A percentile compares a stretch with the other conserved stretches of the same genome.
Conservation (phyloP, 352 stramenopile genomes). For the Globisporangium okanoganense region DNA sequence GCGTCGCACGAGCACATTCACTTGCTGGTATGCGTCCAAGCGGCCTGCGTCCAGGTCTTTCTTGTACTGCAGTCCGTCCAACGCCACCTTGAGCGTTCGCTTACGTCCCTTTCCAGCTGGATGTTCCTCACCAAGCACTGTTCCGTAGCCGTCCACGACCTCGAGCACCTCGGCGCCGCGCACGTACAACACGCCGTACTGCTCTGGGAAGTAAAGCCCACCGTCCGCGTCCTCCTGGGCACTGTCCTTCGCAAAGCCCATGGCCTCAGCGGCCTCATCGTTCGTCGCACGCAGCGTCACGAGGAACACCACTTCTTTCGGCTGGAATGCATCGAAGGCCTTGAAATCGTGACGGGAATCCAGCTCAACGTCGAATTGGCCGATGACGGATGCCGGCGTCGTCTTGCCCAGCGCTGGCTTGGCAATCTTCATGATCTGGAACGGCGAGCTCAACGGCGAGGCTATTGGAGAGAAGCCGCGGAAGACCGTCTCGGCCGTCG, state of each 20-base stretch:
- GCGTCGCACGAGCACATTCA: constrained; percentile 93
- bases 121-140: constrained; percentile 36
- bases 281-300: constrained; percentile 69
- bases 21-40: constrained; percentile 76
- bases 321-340: constrained; percentile 87
- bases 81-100: constrained; percentile 83
- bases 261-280: constrained; percentile 64
- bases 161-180: constrained; percentile 80
- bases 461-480: constrained; percentile 44
- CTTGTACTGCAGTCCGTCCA: constrained; percentile 95
- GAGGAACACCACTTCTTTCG: constrained; percentile 95
- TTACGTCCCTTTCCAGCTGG: constrained; percentile 48
- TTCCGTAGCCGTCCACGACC: constrained; percentile 79
- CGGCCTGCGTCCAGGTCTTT: constrained; percentile 68
- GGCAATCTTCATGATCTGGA: constrained; percentile 78
- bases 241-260: constrained; percentile 41
- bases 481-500: constrained; percentile 51
- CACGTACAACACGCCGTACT: constrained; percentile 86
- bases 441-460: constrained; percentile 30
- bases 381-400: constrained; percentile 77
- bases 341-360: constrained; percentile 37
- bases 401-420: constrained; percentile 90
- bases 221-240: constrained; percentile 46
- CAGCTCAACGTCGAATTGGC: constrained; percentile 87
- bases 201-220: constrained; percentile 63